phyloP scores from a whole-genome alignment of 208 protist species.

The Crithidia acanthocephali region DNA sequence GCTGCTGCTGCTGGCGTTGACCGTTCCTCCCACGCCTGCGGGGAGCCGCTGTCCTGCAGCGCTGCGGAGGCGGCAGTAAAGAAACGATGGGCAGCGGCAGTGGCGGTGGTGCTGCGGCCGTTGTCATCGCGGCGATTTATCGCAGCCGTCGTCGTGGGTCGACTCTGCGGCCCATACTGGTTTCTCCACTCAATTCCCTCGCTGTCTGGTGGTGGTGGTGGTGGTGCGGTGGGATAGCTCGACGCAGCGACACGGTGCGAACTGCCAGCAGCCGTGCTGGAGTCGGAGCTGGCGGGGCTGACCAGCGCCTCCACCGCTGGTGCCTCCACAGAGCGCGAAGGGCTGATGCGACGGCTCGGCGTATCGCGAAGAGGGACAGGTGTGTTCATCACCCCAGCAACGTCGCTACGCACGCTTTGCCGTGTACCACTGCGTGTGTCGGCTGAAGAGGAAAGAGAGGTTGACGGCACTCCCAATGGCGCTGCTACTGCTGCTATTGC shows the following conservation, averaged over 20 bases:
- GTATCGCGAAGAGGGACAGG: not conserved
- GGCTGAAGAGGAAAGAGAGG: too few relatives aligned
- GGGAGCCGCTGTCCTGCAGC: not conserved
- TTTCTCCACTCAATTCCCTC: too few relatives aligned
- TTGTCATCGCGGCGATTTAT: too few relatives aligned
- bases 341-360: not conserved
- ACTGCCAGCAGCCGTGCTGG: not conserved
- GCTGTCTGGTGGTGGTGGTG: not conserved
- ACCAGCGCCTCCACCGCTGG: slow-evolving; percentile 17
- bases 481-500: too few relatives aligned
- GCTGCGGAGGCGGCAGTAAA: slow-evolving; percentile 24
- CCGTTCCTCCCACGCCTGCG: not conserved
- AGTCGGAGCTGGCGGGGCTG: not conserved
- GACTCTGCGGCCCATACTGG: too few relatives aligned
- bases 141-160: too few relatives aligned
- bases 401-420: not conserved
- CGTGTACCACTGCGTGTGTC: not conserved
- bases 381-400: not conserved
- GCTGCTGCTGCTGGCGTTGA: not conserved
- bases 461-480: too few relatives aligned
- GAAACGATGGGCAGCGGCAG: slow-evolving; percentile 20
- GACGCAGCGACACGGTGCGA: not conserved
- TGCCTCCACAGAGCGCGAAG: slow-evolving; percentile 10
- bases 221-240: not conserved
- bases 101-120: too few relatives aligned